phyloP scores from a whole-genome alignment of 805 yeast species.

The Lachancea thermotolerans region DNA sequence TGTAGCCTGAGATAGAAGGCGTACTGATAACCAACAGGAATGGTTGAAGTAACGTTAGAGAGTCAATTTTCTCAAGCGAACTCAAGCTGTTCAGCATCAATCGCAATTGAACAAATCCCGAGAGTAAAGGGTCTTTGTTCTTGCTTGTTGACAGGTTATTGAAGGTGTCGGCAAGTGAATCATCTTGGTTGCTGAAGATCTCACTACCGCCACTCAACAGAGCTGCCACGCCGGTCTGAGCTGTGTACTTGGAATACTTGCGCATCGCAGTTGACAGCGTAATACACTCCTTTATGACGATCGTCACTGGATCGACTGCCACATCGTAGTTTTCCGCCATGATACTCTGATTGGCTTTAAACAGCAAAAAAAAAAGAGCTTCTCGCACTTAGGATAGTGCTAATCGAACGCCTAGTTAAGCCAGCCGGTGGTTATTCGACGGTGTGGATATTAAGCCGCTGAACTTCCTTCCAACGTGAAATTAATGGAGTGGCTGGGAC shows the following conservation, averaged over 20 bases:
- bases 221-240: conserved; percentile 72
- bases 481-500: no score
- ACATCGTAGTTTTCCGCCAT: conserved; percentile 8
- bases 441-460: no score
- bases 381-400: no score
- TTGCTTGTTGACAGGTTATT: conserved; percentile 27
- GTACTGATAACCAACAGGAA: conserved; percentile 78
- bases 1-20: conserved; percentile 76
- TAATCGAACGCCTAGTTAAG: no score
- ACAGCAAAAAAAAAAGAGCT: neutral
- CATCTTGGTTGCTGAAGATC: conserved; percentile 42
- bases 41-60: conserved; percentile 75
- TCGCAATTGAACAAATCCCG: conserved; percentile 74
- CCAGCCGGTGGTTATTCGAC: no score
- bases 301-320: conserved; percentile 69
- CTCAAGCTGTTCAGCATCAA: conserved; percentile 55
- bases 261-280: conserved; percentile 84
- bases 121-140: conserved; percentile 55
- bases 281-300: conserved; percentile 84
- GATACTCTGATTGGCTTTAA: neutral
- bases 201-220: conserved; percentile 61
- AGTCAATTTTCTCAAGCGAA: conserved; percentile 52
- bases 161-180: conserved; percentile 33
- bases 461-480: no score
- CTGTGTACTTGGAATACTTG: conserved; percentile 66